A percentile compares a stretch with the other conserved stretches of the same genome.
Evolutionary conservation across 441 rosid species (phyloP).

Genomic region (Gossypium lobatum): DNA sequence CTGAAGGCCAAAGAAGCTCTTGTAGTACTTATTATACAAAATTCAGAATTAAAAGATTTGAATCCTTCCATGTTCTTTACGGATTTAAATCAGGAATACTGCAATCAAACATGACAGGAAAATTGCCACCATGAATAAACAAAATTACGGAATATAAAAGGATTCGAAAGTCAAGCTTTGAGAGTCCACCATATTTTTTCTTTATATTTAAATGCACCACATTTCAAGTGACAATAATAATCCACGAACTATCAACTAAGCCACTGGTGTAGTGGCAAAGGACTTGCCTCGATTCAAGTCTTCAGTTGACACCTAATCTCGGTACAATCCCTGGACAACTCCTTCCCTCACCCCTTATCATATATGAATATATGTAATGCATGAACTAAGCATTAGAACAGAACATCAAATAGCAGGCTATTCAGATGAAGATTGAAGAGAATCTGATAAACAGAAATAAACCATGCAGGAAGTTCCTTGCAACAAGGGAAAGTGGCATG

Average conservation of each 20-base stretch:
- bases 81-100: neutral
- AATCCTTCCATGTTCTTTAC: neutral
- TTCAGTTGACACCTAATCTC: no score
- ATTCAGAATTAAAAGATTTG: neutral
- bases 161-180: neutral
- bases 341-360: no score
- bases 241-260: neutral
- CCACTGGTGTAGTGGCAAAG: no score
- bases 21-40: conserved; percentile 1
- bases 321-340: no score
- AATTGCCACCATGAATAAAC: neutral
- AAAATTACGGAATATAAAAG: neutral
- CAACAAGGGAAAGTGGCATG: neutral
- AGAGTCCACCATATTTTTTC: neutral
- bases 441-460: neutral
- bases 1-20: neutral
- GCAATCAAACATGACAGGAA: neutral
- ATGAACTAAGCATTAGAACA: neutral
- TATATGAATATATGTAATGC: no score
- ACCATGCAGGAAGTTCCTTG: neutral
- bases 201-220: neutral
- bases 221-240: neutral
- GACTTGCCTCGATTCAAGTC: no score
- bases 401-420: neutral
- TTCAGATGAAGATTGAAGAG: neutral